Evolutionary conservation across 2,329 filamentous ascomycete species (phyloP), one percentile per base, ranked within the genome.

Genomic region (Aciculosporium take): DNA sequence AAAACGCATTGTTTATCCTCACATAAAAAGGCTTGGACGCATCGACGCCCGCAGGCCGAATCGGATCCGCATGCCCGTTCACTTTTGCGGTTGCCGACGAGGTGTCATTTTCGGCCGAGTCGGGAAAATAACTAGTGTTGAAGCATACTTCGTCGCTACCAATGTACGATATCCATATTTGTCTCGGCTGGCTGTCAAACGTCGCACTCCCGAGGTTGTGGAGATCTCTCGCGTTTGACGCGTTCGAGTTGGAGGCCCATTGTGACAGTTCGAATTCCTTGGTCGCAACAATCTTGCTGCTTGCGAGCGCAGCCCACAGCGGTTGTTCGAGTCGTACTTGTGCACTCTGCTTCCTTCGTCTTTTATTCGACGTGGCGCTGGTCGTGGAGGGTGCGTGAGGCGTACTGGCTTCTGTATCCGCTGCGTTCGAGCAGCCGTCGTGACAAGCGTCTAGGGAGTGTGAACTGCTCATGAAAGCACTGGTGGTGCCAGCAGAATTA

Each of bases 251-350:
- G 42, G 76, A 75, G 45, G 81, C 74, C 44, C 80, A 78, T 57
- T 84, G 79, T 49, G 84, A 89, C 57, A 93, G 75, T 63, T 87
- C 82, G 52, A 85, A 84, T 62, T 87, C 88, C 65, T 94, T 91
- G 56, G 93, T 80, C 64, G 94, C 86, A 53, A 91, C 89, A 58
- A 95, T 88, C 70, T 95, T 95, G 56, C 88, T 94, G 64, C 86
- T 94, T 39, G 88, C 88, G 52, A 95, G 74, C 37, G 88, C 88
- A 48, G 88, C 86, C 88, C 88, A 95, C 49, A 95, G 75, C 37
- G 88, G 88, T 64, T 95, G 88, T 56, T 86, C 80, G 58, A 86
- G 84, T 60, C 88, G 74, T 50, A 94, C 86, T 61, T 91, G 84
- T 44, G 86, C 87, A 56, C 84, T 89, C 63, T 94, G 86, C 65